phyloP scores from a whole-genome alignment of 768 basidiomycete genomes.

The Tulasnella sp. region DNA sequence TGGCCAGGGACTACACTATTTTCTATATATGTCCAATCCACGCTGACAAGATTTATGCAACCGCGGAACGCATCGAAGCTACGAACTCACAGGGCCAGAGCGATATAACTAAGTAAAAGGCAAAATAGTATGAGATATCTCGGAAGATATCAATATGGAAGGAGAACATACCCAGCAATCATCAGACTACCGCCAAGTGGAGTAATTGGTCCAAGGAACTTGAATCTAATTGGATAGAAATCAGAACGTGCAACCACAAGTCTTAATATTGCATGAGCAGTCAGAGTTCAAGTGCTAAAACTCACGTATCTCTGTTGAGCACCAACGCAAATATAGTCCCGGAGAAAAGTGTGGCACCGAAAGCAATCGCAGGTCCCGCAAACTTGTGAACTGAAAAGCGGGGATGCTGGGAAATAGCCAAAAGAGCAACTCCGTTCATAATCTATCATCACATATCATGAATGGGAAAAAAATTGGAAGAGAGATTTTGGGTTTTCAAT shows the following conservation, averaged over 20 bases:
- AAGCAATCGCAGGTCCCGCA: constrained; percentile 52
- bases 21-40: no score
- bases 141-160: constrained; percentile 3
- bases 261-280: no score
- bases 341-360: constrained; percentile 48
- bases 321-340: constrained; percentile 46
- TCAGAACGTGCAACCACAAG: not conserved
- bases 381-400: constrained; percentile 47
- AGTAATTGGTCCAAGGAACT: constrained; percentile 48
- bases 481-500: not conserved
- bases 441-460: constrained; percentile 31
- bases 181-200: constrained; percentile 50
- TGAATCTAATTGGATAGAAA: constrained; percentile 27
- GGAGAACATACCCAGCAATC: constrained; percentile 48
- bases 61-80: no score
- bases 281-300: not conserved
- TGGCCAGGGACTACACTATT: no score
- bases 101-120: constrained; percentile 34
- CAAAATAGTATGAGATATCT: not conserved
- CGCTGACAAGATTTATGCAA: no score
- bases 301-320: constrained; percentile 35
- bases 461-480: not conserved
- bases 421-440: constrained; percentile 52
- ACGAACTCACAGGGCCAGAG: constrained; percentile 40
- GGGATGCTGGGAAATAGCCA: constrained; percentile 50